Evolutionary conservation across 495 filamentous ascomycete genomes (phyloP).

Genomic region (Acidomyces sp.): DNA sequence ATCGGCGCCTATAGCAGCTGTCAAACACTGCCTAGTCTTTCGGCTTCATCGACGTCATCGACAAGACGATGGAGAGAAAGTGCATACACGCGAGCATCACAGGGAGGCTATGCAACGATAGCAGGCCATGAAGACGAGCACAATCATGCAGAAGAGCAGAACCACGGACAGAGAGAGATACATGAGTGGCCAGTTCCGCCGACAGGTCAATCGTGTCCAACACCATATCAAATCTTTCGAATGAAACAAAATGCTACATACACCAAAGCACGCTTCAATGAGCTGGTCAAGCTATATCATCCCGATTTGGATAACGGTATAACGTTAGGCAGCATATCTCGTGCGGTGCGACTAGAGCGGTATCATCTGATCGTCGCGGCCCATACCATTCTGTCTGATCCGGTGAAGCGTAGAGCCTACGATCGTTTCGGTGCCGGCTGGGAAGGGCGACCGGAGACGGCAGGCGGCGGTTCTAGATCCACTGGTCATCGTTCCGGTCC

Average conservation of each 20-base stretch:
- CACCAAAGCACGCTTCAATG: slow-evolving; percentile 68
- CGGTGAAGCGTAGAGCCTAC: slow-evolving; percentile 62
- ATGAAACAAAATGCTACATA: slow-evolving; percentile 52
- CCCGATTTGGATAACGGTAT: slow-evolving; percentile 51
- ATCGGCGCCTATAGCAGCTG: slow-evolving; percentile 11
- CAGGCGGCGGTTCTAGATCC: slow-evolving; percentile 25
- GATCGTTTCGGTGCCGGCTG: slow-evolving; percentile 74
- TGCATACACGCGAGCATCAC: slow-evolving; percentile 5
- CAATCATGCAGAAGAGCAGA: not conserved
- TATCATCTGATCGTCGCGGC: slow-evolving; percentile 79
- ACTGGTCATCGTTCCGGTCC: slow-evolving; percentile 10
- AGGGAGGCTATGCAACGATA: slow-evolving; percentile 20
- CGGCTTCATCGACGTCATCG: slow-evolving; percentile 19
- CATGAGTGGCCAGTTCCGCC: slow-evolving; percentile 11
- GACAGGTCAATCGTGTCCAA: slow-evolving; percentile 35
- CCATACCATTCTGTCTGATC: slow-evolving; percentile 81
- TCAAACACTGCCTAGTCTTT: slow-evolving; percentile 4
- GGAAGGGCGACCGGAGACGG: slow-evolving; percentile 38
- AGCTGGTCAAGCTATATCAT: slow-evolving; percentile 91
- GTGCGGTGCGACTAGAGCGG: slow-evolving; percentile 55
- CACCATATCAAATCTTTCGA: slow-evolving; percentile 83
- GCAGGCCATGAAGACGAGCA: slow-evolving; percentile 5
- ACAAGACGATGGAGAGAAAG: slow-evolving; percentile 1
- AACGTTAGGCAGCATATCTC: slow-evolving; percentile 3
- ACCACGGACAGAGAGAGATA: not conserved